A percentile compares a stretch with the other conserved stretches of the same genome.
phyloP scores from a whole-genome alignment of 2,329 filamentous ascomycete species.

The Pyrenochaeta sp. region DNA sequence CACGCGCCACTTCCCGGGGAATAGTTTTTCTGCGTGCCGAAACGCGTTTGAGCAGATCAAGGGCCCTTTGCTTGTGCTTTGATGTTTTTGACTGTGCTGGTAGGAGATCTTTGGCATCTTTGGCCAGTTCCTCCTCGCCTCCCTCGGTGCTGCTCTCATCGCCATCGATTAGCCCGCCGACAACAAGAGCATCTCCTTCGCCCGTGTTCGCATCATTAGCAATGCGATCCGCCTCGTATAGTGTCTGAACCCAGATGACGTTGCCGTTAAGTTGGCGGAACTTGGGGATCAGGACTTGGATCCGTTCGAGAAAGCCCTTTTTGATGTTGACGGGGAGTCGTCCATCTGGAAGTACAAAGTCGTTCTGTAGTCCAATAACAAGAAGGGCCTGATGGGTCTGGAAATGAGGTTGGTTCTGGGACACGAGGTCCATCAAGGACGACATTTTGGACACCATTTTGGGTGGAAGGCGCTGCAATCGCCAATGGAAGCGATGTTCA shows the following conservation, averaged over 20 bases:
- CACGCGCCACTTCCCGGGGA: constrained; percentile 36
- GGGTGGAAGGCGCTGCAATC: constrained; percentile 3
- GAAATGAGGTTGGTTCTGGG: constrained; percentile 60
- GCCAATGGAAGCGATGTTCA: constrained; percentile 2
- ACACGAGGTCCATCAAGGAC: constrained; percentile 55
- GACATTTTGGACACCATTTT: constrained; percentile 42
- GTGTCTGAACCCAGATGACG: constrained; percentile 85
- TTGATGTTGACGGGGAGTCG: constrained; percentile 72
- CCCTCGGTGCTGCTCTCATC: constrained; percentile 45
- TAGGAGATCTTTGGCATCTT: constrained; percentile 32
- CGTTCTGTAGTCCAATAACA: constrained; percentile 87
- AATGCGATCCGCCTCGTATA: constrained; percentile 71
- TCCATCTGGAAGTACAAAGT: constrained; percentile 77
- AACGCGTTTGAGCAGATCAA: constrained; percentile 49
- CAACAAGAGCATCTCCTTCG: constrained; percentile 57
- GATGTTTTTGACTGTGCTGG: constrained; percentile 43
- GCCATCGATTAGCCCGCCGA: constrained; percentile 48
- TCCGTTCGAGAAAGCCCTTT: constrained; percentile 71
- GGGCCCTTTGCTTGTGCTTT: constrained; percentile 46
- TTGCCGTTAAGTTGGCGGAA: constrained; percentile 75
- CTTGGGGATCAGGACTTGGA: constrained; percentile 70
- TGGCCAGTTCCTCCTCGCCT: constrained; percentile 40
- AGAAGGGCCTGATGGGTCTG: constrained; percentile 75
- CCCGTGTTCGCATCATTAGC: constrained; percentile 60
- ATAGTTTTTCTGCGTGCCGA: constrained; percentile 40